Conservation (phyloP, 306 rosid genomes). For the Glycyrrhiza uralensis region DNA sequence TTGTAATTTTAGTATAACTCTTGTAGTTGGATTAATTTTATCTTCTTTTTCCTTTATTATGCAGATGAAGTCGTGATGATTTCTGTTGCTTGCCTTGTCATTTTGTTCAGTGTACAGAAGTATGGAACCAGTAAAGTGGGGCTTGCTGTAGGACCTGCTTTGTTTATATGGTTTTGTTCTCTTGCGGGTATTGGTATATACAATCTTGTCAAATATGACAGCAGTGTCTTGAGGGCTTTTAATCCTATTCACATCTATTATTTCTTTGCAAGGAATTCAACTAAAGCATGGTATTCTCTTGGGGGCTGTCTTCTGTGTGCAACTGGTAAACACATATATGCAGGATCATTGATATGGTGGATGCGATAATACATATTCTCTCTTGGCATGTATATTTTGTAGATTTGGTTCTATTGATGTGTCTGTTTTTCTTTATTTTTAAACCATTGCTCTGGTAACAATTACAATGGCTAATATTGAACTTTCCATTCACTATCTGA, state of each 20-base stretch:
- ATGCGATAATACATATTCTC: slow-evolving; percentile 23
- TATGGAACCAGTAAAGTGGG: slow-evolving; percentile 98
- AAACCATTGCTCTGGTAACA: not conserved
- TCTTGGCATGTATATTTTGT: slow-evolving; percentile 10
- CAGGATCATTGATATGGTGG: slow-evolving; percentile 15
- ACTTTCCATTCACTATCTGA: not conserved
- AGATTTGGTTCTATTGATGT: slow-evolving; percentile 15
- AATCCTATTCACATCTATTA: slow-evolving; percentile 87
- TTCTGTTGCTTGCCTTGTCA: slow-evolving; percentile 79
- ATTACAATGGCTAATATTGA: slow-evolving; percentile 13
- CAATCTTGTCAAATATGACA: slow-evolving; percentile 79
- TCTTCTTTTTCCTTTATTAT: slow-evolving; percentile 29
- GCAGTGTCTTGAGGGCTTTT: slow-evolving; percentile 79
- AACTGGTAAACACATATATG: slow-evolving; percentile 54
- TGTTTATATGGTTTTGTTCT: slow-evolving; percentile 86
- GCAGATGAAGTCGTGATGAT: slow-evolving; percentile 90
- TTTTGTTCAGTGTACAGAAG: slow-evolving; percentile 93
- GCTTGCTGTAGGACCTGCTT: slow-evolving; percentile 91
- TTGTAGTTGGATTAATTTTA: slow-evolving; percentile 10
- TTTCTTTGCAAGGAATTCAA: slow-evolving; percentile 86
- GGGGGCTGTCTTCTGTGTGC: slow-evolving; percentile 97
- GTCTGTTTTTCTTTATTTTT: not conserved
- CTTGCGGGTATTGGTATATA: slow-evolving; percentile 80
- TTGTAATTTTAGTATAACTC: not conserved
- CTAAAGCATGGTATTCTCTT: slow-evolving; percentile 90